phyloP scores from a whole-genome alignment of 257 asterid genomes.

The Solanum microdontum region DNA sequence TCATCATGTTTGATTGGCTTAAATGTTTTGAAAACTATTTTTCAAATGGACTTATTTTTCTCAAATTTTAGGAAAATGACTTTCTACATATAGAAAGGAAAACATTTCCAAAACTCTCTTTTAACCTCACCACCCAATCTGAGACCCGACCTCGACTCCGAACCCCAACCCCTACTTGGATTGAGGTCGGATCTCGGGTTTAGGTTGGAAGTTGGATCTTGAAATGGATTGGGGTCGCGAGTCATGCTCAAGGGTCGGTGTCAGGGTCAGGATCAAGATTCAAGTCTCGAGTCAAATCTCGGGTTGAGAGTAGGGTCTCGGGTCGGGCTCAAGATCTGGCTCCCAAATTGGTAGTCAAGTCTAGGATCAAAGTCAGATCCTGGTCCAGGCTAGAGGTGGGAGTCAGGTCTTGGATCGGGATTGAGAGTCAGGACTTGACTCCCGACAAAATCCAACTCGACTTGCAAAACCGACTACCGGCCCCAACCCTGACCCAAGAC shows the following conservation, averaged over 20 bases:
- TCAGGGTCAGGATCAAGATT: background rate
- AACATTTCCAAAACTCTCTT: background rate
- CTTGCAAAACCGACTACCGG: accelerated
- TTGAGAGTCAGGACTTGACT: background rate
- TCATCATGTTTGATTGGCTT: background rate
- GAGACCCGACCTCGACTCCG: background rate
- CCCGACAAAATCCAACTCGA: background rate
- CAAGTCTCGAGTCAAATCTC: background rate
- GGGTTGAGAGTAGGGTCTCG: background rate
- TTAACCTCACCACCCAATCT: background rate
- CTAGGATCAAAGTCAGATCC: background rate
- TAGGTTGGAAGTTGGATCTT: background rate
- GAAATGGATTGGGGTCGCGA: background rate
- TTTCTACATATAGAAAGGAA: no score
- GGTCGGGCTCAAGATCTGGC: background rate
- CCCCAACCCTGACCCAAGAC: background rate
- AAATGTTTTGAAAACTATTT: no score
- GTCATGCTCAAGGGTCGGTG: background rate
- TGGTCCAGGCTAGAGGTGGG: background rate
- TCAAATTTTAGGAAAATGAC: background rate
- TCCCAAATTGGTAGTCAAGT: background rate
- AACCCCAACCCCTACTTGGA: accelerated
- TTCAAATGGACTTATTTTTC: no score
- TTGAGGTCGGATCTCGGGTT: accelerated
- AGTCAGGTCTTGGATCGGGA: background rate